Base-by-base conservation (phyloP, 1,284 basidiomycete species). In the Malassezia vespertilionis region DNA sequence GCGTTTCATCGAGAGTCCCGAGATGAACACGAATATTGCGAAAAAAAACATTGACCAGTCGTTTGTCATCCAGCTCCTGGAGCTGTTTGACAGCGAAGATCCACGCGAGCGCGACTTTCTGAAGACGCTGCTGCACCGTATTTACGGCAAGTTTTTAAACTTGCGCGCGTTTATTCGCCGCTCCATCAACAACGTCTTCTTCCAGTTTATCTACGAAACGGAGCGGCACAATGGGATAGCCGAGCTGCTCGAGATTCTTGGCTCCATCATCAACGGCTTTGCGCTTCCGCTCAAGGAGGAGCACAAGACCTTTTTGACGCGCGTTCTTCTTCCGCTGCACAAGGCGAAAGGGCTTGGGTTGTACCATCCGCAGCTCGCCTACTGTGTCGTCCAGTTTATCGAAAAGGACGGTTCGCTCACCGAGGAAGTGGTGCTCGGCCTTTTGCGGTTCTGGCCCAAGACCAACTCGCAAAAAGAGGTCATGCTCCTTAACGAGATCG, bases 401-500 rank as follows among this genome's bases (percentile, higher is more conserved):
- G 93, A 99, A 72, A 99, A 99, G 76, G 93, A 97, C 63, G 79
- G 87, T 2, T 72, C 78, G 4, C 77, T 97, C 44, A 93, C 90
- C 17, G 87, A 96, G 73, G 90, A 96, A 47, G 93, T 99, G 28
- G 83, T 97, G 71, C 75, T 91, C 45, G 93, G 93, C 15, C 76
- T 99, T 17, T 78, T 99, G 69, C 84, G 86, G 68, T 99, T 81
- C 75, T 99, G 93, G 93, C 93, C 93, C 34, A 97, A 97, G 74
- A 91, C 97, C 63, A 97, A 97, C 74, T 91, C 87, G 37, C 90
- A 89, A n/a, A 99, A 99, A 74, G 93, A 97, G 72, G 93, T 97
- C 74, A 97, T 99, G 93, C 97, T 88, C 76, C 77, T 99, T 57
- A 97, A 96, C 74, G 93, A 99, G 76, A 88, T 97, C 49, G 93